These are phyloP conservation scores for Trichoderma sp. DNA, from an alignment of 2,329 filamentous ascomycete genomes.

Conservation along the genomic window DNA sequence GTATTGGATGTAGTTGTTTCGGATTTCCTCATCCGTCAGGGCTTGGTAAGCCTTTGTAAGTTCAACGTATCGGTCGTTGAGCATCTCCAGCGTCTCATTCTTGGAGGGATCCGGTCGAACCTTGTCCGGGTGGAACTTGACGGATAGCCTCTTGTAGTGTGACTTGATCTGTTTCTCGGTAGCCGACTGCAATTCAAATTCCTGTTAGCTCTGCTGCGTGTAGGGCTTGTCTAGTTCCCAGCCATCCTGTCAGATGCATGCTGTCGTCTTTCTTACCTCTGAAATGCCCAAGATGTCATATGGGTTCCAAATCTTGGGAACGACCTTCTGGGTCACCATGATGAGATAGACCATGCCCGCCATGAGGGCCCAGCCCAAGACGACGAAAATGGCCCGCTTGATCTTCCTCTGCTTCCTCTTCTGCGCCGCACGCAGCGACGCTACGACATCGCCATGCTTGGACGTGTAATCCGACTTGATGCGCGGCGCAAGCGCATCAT, in stretches of 20 bases:
- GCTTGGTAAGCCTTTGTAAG: slow-evolving; percentile 98
- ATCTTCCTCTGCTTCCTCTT: slow-evolving; percentile 85
- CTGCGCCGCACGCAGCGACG: slow-evolving; percentile 77
- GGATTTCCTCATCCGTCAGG: slow-evolving; percentile 92
- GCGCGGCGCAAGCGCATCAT: slow-evolving; percentile 75
- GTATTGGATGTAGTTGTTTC: slow-evolving; percentile 94
- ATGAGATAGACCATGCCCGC: slow-evolving; percentile 92
- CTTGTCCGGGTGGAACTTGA: slow-evolving; percentile 92
- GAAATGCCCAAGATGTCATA: slow-evolving; percentile 90
- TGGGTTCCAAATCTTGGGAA: slow-evolving; percentile 87
- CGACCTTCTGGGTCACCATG: slow-evolving; percentile 66
- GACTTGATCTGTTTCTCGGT: slow-evolving; percentile 89
- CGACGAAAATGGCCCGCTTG: slow-evolving; percentile 75
- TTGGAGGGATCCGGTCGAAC: slow-evolving; percentile 75
- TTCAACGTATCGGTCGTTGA: slow-evolving; percentile 90
- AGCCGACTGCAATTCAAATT: slow-evolving; percentile 54
- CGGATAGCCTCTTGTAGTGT: slow-evolving; percentile 81
- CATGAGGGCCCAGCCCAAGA: slow-evolving; percentile 79
- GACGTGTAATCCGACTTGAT: slow-evolving; percentile 80
- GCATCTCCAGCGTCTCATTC: slow-evolving; percentile 80
- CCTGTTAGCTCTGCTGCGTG: slow-evolving; percentile 10
- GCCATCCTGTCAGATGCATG: not conserved
- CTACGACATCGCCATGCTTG: slow-evolving; percentile 78
- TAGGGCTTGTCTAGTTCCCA: not conserved
- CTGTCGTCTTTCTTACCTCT: slow-evolving; percentile 53